Conservation (phyloP, 108 stramenopile species). For the Skeletonema grethae region DNA sequence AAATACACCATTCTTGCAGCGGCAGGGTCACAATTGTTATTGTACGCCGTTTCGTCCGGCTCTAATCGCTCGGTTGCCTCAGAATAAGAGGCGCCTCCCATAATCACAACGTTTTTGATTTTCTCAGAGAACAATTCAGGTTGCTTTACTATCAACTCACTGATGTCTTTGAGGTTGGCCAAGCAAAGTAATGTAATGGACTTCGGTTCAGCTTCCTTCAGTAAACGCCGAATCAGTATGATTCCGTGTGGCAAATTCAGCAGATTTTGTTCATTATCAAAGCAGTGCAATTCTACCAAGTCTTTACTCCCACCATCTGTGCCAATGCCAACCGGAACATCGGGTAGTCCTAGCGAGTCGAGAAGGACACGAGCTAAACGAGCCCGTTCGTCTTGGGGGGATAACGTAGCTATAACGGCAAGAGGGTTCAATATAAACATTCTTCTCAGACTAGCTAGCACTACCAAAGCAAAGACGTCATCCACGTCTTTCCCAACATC, state of each 20-base stretch:
- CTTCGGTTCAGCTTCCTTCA: conserved; percentile 9
- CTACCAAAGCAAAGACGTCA: conserved; percentile 16
- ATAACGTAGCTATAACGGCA: conserved; percentile 13
- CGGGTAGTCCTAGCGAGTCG: conserved; percentile 11
- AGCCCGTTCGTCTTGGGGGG: conserved; percentile 23
- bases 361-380: conserved; percentile 17
- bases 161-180: conserved; percentile 15
- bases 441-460: conserved; percentile 12
- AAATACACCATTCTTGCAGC: conserved; percentile 11
- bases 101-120: conserved; percentile 15
- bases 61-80: conserved; percentile 4
- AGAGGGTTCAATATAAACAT: conserved; percentile 22
- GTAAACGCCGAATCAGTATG: neutral
- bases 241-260: neutral
- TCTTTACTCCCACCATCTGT: conserved; percentile 10
- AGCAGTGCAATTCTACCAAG: conserved; percentile 10
- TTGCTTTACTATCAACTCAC: conserved; percentile 3
- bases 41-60: conserved; percentile 23
- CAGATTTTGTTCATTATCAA: neutral
- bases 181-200: conserved; percentile 19
- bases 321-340: conserved; percentile 24
- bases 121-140: conserved; percentile 4
- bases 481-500: conserved; percentile 22
- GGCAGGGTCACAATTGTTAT: conserved; percentile 16
- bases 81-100: conserved; percentile 14